phyloP scores from a whole-genome alignment of 352 stramenopile genomes.

The Phytopythium vexans region DNA sequence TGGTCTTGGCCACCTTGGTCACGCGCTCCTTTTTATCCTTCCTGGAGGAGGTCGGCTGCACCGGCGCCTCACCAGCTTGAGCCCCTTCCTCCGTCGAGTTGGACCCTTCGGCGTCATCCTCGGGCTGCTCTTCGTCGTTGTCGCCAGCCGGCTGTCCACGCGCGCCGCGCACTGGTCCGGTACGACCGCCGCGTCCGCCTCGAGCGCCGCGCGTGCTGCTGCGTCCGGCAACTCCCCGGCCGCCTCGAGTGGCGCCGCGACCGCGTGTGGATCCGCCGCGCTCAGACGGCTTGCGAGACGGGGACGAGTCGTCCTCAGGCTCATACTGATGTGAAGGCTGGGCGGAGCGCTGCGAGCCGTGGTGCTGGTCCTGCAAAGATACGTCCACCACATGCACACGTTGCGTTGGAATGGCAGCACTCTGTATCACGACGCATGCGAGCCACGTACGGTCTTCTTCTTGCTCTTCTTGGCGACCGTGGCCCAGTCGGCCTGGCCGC shows the following conservation, averaged over 20 bases:
- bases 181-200: conserved; percentile 30
- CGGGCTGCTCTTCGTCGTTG: conserved; percentile 41
- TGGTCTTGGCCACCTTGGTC: conserved; percentile 30
- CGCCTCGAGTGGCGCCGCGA: conserved; percentile 42
- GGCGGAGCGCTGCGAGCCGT: conserved; percentile 27
- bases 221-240: conserved; percentile 37
- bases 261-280: conserved; percentile 36
- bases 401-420: not conserved
- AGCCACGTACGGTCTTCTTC: conserved; percentile 53
- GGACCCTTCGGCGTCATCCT: conserved; percentile 35
- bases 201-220: conserved; percentile 8
- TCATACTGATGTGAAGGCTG: conserved; percentile 40
- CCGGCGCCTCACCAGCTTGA: conserved; percentile 15
- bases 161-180: conserved; percentile 17
- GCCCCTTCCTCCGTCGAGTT: conserved; percentile 22
- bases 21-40: conserved; percentile 51
- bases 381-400: not conserved
- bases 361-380: conserved; percentile 7
- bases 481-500: conserved; percentile 67
- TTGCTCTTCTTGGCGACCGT: conserved; percentile 77
- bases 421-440: not conserved
- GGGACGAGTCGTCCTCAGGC: conserved; percentile 20
- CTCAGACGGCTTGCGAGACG: conserved; percentile 17
- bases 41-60: conserved; percentile 21
- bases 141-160: conserved; percentile 26